A percentile compares a stretch with the other conserved stretches of the same genome.
phyloP scores from a whole-genome alignment of 169 alveolate species.

The Plasmodium blacklocki region DNA sequence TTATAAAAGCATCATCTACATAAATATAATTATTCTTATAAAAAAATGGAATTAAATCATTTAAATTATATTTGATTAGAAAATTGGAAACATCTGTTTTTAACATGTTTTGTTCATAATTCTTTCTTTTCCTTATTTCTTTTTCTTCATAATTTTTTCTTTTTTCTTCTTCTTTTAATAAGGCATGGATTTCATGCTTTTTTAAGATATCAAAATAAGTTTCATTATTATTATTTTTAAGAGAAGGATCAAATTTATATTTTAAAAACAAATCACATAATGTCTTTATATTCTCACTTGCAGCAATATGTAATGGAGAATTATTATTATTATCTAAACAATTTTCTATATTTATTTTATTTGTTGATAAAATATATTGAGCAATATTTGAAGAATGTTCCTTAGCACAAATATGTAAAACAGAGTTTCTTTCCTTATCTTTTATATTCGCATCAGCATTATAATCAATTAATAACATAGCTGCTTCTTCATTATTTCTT shows the following conservation, averaged over 20 bases:
- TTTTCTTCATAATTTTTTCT: slow-evolving; percentile 58
- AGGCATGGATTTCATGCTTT: slow-evolving; percentile 58
- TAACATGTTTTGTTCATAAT: slow-evolving; percentile 53
- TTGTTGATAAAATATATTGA: slow-evolving; percentile 47
- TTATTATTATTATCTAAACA: slow-evolving; percentile 61
- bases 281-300: slow-evolving; percentile 54
- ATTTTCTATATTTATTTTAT: slow-evolving; percentile 60
- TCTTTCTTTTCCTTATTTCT: slow-evolving; percentile 66
- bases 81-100: slow-evolving; percentile 76
- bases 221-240: slow-evolving; percentile 69
- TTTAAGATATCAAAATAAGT: slow-evolving; percentile 71
- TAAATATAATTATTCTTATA: slow-evolving; percentile 64
- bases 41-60: slow-evolving; percentile 37
- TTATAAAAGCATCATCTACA: slow-evolving; percentile 56
- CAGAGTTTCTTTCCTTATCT: slow-evolving; percentile 48
- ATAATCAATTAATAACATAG: slow-evolving; percentile 47
- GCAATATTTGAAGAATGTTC: slow-evolving; percentile 71
- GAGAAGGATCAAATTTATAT: slow-evolving; percentile 47
- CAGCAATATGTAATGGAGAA: slow-evolving; percentile 76
- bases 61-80: slow-evolving; percentile 44
- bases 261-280: slow-evolving; percentile 55
- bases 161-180: slow-evolving; percentile 61
- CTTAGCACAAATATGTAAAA: slow-evolving; percentile 70
- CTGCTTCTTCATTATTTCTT: slow-evolving; percentile 71
- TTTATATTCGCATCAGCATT: slow-evolving; percentile 72